Percentiles rank a stretch among this genome's conserved stretches.
Conservation (phyloP, 768 basidiomycete genomes). For the Clavaria fumosa region DNA sequence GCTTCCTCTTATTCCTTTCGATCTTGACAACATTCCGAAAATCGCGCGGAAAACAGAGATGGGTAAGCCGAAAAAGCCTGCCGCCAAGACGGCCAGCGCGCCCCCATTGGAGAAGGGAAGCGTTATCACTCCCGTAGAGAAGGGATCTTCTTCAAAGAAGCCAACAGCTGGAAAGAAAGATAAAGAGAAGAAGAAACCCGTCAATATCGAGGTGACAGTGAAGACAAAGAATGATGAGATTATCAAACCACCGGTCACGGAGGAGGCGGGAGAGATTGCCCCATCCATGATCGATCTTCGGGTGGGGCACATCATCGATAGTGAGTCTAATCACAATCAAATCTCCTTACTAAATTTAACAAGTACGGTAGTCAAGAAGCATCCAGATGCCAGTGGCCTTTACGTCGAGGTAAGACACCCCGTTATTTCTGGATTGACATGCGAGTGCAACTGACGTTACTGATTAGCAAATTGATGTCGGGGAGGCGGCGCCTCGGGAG, state of each 20-base stretch:
- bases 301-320: constrained; percentile 84
- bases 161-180: not conserved
- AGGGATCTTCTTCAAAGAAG: not conserved
- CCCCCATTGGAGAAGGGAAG: constrained; percentile 18
- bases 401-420: constrained; percentile 64
- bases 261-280: constrained; percentile 66
- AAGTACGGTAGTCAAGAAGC: constrained; percentile 60
- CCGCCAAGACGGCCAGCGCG: constrained; percentile 15
- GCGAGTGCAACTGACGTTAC: not conserved
- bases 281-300: constrained; percentile 97
- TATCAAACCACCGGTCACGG: constrained; percentile 28
- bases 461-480: constrained; percentile 81
- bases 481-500: constrained; percentile 86
- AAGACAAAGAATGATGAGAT: constrained; percentile 33
- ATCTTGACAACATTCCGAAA: constrained; percentile 62
- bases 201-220: constrained; percentile 22
- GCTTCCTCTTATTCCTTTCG: constrained; percentile 46
- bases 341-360: not conserved
- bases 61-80: constrained; percentile 51
- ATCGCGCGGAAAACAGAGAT: constrained; percentile 56
- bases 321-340: constrained; percentile 29
- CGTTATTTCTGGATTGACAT: not conserved
- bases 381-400: constrained; percentile 95
- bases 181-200: constrained; percentile 3
- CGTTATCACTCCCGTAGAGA: constrained; percentile 11